phyloP scores from a whole-genome alignment of 2,329 filamentous ascomycete genomes.

The Phialophora chinensis region DNA sequence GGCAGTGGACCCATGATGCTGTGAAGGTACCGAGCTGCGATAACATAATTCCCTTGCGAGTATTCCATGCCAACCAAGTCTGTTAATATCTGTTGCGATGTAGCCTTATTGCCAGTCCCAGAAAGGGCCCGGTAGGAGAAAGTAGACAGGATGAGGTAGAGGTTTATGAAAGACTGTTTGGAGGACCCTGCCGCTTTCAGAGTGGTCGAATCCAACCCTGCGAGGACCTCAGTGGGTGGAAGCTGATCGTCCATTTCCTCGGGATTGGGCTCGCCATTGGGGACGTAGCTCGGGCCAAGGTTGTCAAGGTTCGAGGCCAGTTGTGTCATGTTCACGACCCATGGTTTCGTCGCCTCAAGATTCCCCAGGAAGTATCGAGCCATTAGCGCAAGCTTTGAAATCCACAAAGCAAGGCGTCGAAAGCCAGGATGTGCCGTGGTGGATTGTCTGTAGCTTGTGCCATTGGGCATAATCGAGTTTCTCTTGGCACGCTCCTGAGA shows the following conservation, averaged over 20 bases:
- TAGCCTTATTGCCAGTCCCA: constrained; percentile 77
- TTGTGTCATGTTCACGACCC: constrained; percentile 27
- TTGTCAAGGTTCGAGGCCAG: not conserved
- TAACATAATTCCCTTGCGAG: constrained; percentile 72
- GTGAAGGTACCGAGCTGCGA: constrained; percentile 78
- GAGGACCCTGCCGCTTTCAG: constrained; percentile 68
- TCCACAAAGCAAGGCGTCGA: constrained; percentile 79
- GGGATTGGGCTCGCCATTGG: not conserved
- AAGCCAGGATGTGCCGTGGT: constrained; percentile 59
- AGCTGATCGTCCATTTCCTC: constrained; percentile 6
- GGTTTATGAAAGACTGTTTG: constrained; percentile 43
- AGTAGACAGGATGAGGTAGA: constrained; percentile 72
- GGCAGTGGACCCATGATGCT: constrained; percentile 80
- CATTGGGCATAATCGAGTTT: constrained; percentile 23
- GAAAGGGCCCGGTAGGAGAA: constrained; percentile 76
- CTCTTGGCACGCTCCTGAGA: constrained; percentile 29
- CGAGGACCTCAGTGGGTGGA: constrained; percentile 10
- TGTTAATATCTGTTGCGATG: constrained; percentile 76
- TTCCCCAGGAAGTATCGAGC: constrained; percentile 80
- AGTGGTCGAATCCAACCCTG: constrained; percentile 49
- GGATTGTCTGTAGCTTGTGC: constrained; percentile 13
- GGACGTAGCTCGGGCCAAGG: not conserved
- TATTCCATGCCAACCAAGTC: constrained; percentile 88
- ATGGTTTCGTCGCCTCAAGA: constrained; percentile 60
- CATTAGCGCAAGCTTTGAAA: constrained; percentile 81